Conservation (phyloP, 179 eudicot genomes). For the Heliamphora pulchella region DNA sequence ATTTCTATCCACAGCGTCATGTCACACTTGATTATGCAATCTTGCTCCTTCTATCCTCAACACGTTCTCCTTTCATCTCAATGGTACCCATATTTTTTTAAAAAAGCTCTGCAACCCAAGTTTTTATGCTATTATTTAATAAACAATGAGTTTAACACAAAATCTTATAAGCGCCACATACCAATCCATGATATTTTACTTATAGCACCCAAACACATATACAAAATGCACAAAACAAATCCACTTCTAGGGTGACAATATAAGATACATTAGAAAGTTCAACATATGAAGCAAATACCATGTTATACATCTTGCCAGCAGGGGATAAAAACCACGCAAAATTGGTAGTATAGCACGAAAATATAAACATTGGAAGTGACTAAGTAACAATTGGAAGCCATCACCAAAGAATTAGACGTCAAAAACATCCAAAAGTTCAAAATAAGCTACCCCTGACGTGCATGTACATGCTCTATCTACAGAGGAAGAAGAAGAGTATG, state of each 20-base stretch:
- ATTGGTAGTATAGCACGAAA: not conserved
- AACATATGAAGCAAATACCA: no score
- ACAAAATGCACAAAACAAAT: no score
- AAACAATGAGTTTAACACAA: no score
- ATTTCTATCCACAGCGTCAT: no score
- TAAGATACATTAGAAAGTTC: no score
- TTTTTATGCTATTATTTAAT: not conserved
- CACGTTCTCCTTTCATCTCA: not conserved
- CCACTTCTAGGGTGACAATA: no score
- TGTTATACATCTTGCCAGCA: not conserved
- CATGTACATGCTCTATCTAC: not conserved
- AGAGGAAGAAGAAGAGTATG: not conserved
- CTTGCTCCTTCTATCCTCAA: not conserved
- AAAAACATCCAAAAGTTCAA: not conserved
- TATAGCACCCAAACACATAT: no score
- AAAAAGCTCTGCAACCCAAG: not conserved
- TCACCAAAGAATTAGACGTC: not conserved
- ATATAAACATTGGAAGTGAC: not conserved
- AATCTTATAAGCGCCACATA: no score
- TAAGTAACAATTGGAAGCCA: not conserved
- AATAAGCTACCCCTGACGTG: not conserved
- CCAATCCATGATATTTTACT: no score
- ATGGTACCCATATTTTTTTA: not conserved
- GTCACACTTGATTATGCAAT: not conserved
- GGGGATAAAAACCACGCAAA: not conserved